These are phyloP conservation scores for Phlebiopsis flavidoalba DNA, from an alignment of 768 basidiomycete genomes.

Conservation along the genomic window DNA sequence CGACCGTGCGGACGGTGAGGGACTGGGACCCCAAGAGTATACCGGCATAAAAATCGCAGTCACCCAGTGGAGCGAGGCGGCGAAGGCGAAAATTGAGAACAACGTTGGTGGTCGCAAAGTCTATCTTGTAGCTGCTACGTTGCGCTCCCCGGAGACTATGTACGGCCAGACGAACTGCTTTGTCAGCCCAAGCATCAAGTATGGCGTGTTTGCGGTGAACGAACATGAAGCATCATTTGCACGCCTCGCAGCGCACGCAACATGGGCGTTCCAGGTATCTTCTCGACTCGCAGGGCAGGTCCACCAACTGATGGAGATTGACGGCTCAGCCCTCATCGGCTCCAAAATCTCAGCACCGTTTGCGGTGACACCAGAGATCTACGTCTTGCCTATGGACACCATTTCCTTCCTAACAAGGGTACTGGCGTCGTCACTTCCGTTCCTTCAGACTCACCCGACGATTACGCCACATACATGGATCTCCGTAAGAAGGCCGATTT, in stretches of 20 bases:
- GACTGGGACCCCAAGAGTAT: conserved; percentile 92
- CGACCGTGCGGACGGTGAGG: conserved; percentile 93
- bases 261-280: conserved; percentile 90
- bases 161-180: conserved; percentile 99
- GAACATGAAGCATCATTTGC: conserved; percentile 83
- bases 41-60: conserved; percentile 94
- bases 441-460: conserved; percentile 97
- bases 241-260: conserved; percentile 91
- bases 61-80: conserved; percentile 71
- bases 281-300: conserved; percentile 67
- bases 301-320: conserved; percentile 69
- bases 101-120: conserved; percentile 78
- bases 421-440: conserved; percentile 98
- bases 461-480: conserved; percentile 85
- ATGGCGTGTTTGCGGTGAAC: conserved; percentile 87
- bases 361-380: conserved; percentile 77
- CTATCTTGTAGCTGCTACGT: conserved; percentile 91
- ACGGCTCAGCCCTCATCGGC: conserved; percentile 77
- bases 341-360: conserved; percentile 89
- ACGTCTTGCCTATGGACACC: conserved; percentile 98
- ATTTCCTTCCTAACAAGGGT: conserved; percentile 94
- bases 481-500: conserved; percentile 94
- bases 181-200: conserved; percentile 85
- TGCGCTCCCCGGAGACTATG: conserved; percentile 98
- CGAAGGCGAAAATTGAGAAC: conserved; percentile 55